Conservation (phyloP, 331 rosid species). For the Telfairia occidentalis region DNA sequence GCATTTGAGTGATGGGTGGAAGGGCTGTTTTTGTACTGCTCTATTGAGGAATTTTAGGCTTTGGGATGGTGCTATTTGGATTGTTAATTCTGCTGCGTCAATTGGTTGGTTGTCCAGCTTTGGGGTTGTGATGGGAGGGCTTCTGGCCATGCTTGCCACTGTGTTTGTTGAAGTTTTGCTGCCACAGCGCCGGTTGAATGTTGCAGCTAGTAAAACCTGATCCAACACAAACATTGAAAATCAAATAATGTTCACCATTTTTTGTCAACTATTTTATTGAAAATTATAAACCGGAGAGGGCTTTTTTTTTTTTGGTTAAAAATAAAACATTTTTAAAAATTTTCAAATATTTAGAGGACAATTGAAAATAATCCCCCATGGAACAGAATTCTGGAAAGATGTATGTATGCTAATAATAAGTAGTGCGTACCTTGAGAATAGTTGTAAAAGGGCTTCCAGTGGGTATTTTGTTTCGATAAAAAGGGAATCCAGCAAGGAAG, state of each 20-base stretch:
- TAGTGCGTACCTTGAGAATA: slow-evolving; percentile 52
- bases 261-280: not conserved
- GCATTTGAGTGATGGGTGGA: slow-evolving; percentile 38
- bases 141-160: slow-evolving; percentile 44
- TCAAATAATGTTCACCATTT: not conserved
- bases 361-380: too few species aligned
- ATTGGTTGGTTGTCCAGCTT: slow-evolving; percentile 4
- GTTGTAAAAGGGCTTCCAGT: slow-evolving; percentile 63
- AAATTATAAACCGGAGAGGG: too few species aligned
- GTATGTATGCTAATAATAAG: too few species aligned
- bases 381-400: too few species aligned
- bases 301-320: too few species aligned
- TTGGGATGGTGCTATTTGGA: too few species aligned
- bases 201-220: slow-evolving; percentile 65
- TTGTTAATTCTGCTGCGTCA: too few species aligned
- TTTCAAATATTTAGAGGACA: too few species aligned
- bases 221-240: not conserved
- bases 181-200: slow-evolving; percentile 26
- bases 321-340: too few species aligned
- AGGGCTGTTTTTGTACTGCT: slow-evolving; percentile 30
- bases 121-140: slow-evolving; percentile 37
- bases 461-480: slow-evolving; percentile 55
- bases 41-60: slow-evolving; percentile 50
- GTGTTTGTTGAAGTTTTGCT: slow-evolving; percentile 38
- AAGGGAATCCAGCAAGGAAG: slow-evolving; percentile 53